A percentile compares a stretch with the other conserved stretches of the same genome.
phyloP scores from a whole-genome alignment of 768 basidiomycete genomes.

The Mycena pura region DNA sequence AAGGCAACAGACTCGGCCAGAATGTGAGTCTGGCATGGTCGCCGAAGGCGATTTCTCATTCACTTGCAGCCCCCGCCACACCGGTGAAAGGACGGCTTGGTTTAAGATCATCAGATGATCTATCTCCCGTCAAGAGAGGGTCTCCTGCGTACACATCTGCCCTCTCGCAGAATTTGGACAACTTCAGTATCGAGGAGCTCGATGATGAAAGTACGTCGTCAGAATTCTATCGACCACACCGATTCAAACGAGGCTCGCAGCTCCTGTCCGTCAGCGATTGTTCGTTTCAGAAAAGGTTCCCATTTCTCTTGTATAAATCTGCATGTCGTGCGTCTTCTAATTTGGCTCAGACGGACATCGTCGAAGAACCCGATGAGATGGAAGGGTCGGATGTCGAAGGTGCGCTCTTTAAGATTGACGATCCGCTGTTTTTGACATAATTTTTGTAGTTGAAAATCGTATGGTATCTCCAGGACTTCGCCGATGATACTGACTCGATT shows the following conservation, averaged over 20 bases:
- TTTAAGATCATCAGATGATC: background rate
- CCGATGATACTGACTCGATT: background rate
- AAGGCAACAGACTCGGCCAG: too few species aligned
- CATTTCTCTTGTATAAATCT: background rate
- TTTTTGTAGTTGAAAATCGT: background rate
- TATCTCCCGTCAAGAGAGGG: background rate
- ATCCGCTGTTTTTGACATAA: background rate
- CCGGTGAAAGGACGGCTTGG: background rate
- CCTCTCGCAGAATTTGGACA: background rate
- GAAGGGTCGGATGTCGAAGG: background rate
- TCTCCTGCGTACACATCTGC: background rate
- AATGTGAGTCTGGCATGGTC: constrained; percentile 2
- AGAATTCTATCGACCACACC: too few species aligned
- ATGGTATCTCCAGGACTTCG: background rate
- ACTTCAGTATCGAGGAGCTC: background rate
- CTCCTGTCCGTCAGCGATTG: background rate
- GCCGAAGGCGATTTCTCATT: too few species aligned
- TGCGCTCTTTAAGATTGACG: background rate
- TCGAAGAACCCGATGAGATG: background rate
- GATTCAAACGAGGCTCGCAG: background rate
- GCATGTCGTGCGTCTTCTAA: background rate
- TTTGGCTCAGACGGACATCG: background rate
- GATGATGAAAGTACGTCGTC: constrained; percentile 4
- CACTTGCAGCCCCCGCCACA: background rate
- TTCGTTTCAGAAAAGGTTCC: background rate